Conservation (phyloP, 192 early-diverging fungal genomes). For the Umbelopsis vinacea region DNA sequence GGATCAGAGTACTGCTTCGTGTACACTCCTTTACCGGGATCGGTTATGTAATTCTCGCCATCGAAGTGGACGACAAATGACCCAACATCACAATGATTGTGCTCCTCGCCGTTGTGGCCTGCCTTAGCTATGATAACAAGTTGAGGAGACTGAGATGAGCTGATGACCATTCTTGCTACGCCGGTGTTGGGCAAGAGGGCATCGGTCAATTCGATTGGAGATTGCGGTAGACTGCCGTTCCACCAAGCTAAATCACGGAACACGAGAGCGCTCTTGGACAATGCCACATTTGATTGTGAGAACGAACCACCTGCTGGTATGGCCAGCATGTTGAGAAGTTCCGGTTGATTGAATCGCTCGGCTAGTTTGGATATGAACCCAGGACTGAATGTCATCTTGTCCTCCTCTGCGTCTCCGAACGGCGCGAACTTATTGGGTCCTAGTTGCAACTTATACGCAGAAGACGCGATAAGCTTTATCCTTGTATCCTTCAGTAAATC, state of each 20-base stretch:
- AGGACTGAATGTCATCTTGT: conserved; percentile 14
- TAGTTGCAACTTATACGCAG: neutral
- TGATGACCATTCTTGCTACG: neutral
- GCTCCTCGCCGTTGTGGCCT: conserved; percentile 7
- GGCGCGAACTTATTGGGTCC: conserved; percentile 15
- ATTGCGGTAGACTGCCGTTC: neutral
- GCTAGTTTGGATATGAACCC: neutral
- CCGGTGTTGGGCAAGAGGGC: neutral
- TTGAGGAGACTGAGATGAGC: neutral
- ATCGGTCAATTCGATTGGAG: neutral
- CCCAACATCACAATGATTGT: conserved; percentile 13
- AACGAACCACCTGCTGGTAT: neutral
- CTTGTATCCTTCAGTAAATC: neutral
- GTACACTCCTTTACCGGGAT: conserved; percentile 9
- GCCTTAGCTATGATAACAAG: conserved; percentile 5
- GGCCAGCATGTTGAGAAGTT: neutral
- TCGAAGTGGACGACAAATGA: neutral
- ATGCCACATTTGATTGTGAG: conserved; percentile 10
- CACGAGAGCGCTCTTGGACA: neutral
- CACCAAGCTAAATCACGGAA: conserved; percentile 11
- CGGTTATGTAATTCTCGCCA: neutral
- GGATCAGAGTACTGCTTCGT: conserved; percentile 15
- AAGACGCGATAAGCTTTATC: neutral
- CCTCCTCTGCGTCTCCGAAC: conserved; percentile 12
- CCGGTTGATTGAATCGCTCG: neutral